Conservation (phyloP, 1,284 basidiomycete genomes). For the Baeospora myosura region DNA sequence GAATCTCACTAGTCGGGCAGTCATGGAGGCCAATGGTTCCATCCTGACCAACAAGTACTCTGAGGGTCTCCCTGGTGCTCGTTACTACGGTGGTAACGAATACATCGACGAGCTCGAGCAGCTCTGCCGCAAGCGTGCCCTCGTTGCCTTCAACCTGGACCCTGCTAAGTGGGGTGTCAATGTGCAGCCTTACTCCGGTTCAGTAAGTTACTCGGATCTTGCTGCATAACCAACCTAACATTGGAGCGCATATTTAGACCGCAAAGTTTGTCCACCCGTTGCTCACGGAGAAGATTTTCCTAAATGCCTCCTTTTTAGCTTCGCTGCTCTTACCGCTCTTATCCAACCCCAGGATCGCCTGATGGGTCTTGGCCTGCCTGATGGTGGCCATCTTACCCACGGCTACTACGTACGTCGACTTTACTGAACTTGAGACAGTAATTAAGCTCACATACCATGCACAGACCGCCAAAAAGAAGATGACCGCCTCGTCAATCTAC, state of each 20-base stretch:
- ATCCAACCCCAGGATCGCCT: conserved; percentile 97
- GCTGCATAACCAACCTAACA: background rate
- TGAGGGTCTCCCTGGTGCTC: conserved; percentile 88
- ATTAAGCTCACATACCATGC: conserved; percentile 24
- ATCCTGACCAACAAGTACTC: conserved; percentile 99
- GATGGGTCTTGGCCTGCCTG: conserved; percentile 98
- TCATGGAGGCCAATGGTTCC: conserved; percentile 98
- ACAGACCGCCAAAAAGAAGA: conserved; percentile 99
- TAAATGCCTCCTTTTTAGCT: conserved; percentile 48
- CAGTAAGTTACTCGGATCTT: conserved; percentile 42
- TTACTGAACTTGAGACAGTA: conserved; percentile 7
- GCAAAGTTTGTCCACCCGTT: conserved; percentile 75
- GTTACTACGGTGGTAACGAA: conserved; percentile 98
- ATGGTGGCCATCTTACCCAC: conserved; percentile 97
- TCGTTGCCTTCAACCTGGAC: conserved; percentile 96
- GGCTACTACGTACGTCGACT: conserved; percentile 78
- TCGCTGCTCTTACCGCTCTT: conserved; percentile 94
- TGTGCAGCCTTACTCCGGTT: conserved; percentile 97
- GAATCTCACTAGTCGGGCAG: conserved; percentile 91
- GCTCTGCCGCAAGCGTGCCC: conserved; percentile 92
- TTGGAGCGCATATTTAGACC: conserved; percentile 40
- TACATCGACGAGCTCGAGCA: conserved; percentile 95
- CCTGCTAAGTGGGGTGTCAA: conserved; percentile 95
- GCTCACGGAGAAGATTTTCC: conserved; percentile 4
- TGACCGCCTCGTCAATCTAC: conserved; percentile 99